Evolutionary conservation across 1,139 yeast species (phyloP).

Genomic region (Schwanniomyces etchellsii): DNA sequence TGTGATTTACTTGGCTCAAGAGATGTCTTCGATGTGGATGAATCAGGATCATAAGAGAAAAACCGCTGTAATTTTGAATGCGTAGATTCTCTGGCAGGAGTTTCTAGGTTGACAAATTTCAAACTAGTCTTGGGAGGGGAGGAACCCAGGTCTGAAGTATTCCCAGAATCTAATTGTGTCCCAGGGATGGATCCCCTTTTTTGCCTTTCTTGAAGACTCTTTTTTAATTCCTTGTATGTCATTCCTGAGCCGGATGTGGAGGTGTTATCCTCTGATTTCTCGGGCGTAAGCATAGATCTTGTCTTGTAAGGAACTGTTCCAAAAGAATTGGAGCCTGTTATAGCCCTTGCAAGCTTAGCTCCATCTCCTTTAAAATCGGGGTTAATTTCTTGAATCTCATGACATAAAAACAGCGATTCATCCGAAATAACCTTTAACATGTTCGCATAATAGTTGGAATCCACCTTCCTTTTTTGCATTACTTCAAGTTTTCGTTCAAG

Average conservation of each 20-base stretch:
- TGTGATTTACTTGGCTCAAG: slow-evolving; percentile 36
- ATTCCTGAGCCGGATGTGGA: slow-evolving; percentile 15
- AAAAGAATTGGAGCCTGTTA: slow-evolving; percentile 41
- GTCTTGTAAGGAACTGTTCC: slow-evolving; percentile 38
- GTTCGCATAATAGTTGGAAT: slow-evolving; percentile 27
- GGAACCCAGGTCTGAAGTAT: background rate
- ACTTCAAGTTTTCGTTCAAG: slow-evolving; percentile 15
- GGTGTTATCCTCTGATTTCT: slow-evolving; percentile 10
- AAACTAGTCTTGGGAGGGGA: slow-evolving; percentile 10
- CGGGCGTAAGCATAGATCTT: slow-evolving; percentile 35
- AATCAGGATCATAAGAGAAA: slow-evolving; percentile 24
- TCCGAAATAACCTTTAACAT: slow-evolving; percentile 32
- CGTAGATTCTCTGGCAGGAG: slow-evolving; percentile 4
- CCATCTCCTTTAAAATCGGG: slow-evolving; percentile 42
- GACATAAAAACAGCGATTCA: slow-evolving; percentile 31
- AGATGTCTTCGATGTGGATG: slow-evolving; percentile 22
- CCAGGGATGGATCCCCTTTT: slow-evolving; percentile 5
- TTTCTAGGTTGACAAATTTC: slow-evolving; percentile 23
- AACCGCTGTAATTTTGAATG: slow-evolving; percentile 18
- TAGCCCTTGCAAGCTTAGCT: slow-evolving; percentile 39
- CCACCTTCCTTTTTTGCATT: slow-evolving; percentile 13
- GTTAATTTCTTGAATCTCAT: slow-evolving; percentile 29
- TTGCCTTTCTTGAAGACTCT: slow-evolving; percentile 16
- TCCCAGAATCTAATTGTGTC: slow-evolving; percentile 2
- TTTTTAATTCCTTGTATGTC: slow-evolving; percentile 35